Evolutionary conservation across 257 asterid genomes (phyloP), one percentile per base, ranked within the genome.

Genomic region (Misopates orontium): DNA sequence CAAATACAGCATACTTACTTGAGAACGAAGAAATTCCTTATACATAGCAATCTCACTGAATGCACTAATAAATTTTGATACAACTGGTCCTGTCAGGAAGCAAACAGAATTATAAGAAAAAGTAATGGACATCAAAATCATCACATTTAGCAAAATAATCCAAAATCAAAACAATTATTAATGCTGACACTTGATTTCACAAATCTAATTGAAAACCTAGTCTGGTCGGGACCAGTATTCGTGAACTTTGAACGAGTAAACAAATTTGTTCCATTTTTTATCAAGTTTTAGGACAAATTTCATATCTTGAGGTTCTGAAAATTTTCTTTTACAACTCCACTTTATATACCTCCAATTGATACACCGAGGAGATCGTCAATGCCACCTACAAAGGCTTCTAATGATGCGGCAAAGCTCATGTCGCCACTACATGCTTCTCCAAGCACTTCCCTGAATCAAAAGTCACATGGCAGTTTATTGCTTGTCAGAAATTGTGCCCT

Each of bases 21-120:
- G 99, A 55, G 99, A 84, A 65, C 96, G 92, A 56, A 93, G 97
- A 78, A 93, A 92, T 71, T 93, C 99, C 82, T 93, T 90, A 84
- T 93, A 93, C 19, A 95, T 77, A 51, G 95, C 88, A 78, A 93
- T 90, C 84, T 93, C 99, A 57, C 75, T 85, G 62, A 93, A 73
- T 55, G 90, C 88, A 73, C 80, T 71, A 66, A 80, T 76, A 78
- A 90, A 93, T 82, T 88, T 93, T 60, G 95, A 80, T 64, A 93
- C 76, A 56, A 93, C 88, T 59, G 99, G 99, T 54, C 99, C 99
- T 93, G 77, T 72, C 61, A 58, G 51, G 69, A 71, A 69, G 70
- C 66, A 80, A 77, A 69, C 21, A 65, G 51, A 54, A 76, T 45
- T 47, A 71, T 18, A 41, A 66, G 40, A 22, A 69, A 53, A 58